Evolutionary conservation across 306 rosid species (phyloP).

Genomic region (Notholithocarpus densiflorus): DNA sequence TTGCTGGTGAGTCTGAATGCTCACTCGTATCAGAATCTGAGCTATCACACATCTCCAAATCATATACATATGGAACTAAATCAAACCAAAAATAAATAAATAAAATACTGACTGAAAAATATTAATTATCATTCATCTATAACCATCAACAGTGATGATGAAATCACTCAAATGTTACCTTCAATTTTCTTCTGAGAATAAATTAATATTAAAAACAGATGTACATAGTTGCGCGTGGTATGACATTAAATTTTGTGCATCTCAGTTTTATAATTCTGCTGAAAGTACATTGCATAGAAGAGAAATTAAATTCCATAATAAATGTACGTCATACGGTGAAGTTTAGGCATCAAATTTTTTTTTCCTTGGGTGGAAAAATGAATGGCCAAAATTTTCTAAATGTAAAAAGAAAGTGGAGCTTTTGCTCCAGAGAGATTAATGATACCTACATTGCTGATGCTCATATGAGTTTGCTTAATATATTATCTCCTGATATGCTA

Average conservation of each 20-base stretch:
- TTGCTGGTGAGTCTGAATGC: slow-evolving; percentile 43
- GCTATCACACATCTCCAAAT: slow-evolving; percentile 39
- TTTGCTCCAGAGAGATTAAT: background rate
- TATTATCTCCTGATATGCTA: background rate
- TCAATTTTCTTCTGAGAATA: background rate
- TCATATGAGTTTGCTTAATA: background rate
- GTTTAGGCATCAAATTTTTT: background rate
- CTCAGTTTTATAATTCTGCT: background rate
- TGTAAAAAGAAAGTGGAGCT: background rate
- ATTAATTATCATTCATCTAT: background rate
- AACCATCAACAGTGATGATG: background rate
- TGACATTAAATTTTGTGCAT: background rate
- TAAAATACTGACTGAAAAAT: background rate
- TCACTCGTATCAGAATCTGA: slow-evolving; percentile 46
- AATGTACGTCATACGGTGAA: too few species aligned
- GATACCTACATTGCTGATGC: background rate
- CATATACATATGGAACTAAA: slow-evolving; percentile 10
- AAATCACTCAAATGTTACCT: background rate
- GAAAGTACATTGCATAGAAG: background rate
- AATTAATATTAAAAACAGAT: background rate
- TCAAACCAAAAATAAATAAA: slow-evolving; percentile 11
- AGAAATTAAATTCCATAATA: background rate
- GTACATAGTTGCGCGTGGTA: background rate
- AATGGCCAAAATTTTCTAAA: background rate
- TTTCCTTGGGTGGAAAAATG: background rate